phyloP scores from a whole-genome alignment of 192 early-diverging fungal genomes.

The Tieghemiomyces parasiticus region DNA sequence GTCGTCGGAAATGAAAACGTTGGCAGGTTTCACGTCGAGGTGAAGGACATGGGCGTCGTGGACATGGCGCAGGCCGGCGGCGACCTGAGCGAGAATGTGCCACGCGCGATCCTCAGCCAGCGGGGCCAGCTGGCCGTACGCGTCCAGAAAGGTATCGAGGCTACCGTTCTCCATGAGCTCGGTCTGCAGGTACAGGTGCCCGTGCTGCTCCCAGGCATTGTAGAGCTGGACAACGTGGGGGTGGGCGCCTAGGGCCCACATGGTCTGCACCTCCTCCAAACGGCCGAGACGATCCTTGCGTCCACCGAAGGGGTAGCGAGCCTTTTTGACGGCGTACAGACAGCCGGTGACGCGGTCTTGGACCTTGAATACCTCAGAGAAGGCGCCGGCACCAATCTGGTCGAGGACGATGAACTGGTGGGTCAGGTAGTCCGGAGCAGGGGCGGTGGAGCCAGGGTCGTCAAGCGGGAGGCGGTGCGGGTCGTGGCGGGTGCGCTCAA shows the following conservation, averaged over 20 bases:
- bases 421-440: slow-evolving; percentile 62
- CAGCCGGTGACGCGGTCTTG: slow-evolving; percentile 39
- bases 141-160: slow-evolving; percentile 26
- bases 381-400: slow-evolving; percentile 63
- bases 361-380: slow-evolving; percentile 67
- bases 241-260: slow-evolving; percentile 45
- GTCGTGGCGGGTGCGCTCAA: slow-evolving; percentile 12
- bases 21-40: slow-evolving; percentile 81
- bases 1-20: slow-evolving; percentile 54
- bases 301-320: slow-evolving; percentile 47
- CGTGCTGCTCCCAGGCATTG: slow-evolving; percentile 85
- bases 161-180: slow-evolving; percentile 75
- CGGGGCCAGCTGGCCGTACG: slow-evolving; percentile 10
- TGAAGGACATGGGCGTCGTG: slow-evolving; percentile 62
- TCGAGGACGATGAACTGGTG: slow-evolving; percentile 47
- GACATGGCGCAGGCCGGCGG: slow-evolving; percentile 50
- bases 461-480: slow-evolving; percentile 19
- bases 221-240: slow-evolving; percentile 53
- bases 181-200: slow-evolving; percentile 75
- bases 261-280: slow-evolving; percentile 67
- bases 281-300: slow-evolving; percentile 49
- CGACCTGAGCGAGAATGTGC: slow-evolving; percentile 35
- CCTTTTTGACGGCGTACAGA: slow-evolving; percentile 73
- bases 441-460: no score
- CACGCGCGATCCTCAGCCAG: slow-evolving; percentile 47